These are phyloP conservation scores for Vanilla planifolia DNA, from an alignment of 106 monocot species.

Conservation along the genomic window DNA sequence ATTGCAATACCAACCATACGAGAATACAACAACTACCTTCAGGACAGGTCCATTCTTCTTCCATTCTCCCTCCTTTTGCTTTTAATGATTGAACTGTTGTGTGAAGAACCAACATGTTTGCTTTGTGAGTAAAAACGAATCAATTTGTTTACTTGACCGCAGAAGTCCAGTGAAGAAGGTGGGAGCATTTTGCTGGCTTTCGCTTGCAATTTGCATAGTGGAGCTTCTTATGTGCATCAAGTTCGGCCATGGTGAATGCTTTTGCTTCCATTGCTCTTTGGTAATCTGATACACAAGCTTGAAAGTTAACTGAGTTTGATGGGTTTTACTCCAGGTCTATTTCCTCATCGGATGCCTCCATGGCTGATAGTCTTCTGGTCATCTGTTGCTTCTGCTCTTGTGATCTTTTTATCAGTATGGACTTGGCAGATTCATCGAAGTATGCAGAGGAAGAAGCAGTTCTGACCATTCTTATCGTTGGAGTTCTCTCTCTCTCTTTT, in stretches of 20 bases:
- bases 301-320: not conserved
- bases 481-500: not conserved
- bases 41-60: conserved; percentile 66
- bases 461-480: conserved; percentile 2
- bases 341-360: conserved; percentile 65
- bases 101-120: not conserved
- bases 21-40: conserved; percentile 90
- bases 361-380: conserved; percentile 75
- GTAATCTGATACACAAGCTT: not conserved
- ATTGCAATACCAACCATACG: conserved; percentile 95
- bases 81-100: not conserved
- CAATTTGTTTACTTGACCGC: conserved; percentile 7
- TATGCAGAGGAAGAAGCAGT: conserved; percentile 50
- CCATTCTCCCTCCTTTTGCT: not conserved
- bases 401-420: conserved; percentile 61
- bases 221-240: conserved; percentile 94
- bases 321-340: conserved; percentile 45
- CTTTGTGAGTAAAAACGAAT: not conserved
- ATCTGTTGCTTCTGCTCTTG: conserved; percentile 21
- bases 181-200: conserved; percentile 93
- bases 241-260: conserved; percentile 70
- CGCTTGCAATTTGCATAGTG: conserved; percentile 92
- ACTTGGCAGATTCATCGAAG: conserved; percentile 55
- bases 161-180: conserved; percentile 91
- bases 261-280: not conserved